Evolutionary conservation across 106 monocot genomes (phyloP).

Genomic region (Dioscorea zingiberensis): DNA sequence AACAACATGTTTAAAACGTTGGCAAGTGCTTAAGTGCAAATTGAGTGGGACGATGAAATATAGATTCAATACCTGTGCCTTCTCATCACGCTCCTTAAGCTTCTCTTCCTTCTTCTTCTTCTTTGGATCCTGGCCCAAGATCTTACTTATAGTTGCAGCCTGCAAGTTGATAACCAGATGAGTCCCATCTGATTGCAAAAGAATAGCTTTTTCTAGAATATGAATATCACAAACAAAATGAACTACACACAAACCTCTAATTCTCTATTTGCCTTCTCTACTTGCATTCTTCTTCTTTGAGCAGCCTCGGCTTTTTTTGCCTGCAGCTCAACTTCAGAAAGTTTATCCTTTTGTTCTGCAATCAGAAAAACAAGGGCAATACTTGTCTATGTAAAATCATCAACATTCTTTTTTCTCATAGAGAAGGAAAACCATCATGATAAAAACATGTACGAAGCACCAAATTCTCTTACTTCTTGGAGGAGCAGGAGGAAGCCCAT

Average conservation of each 20-base stretch:
- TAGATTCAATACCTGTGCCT: constrained; percentile 34
- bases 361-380: not conserved
- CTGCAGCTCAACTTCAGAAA: constrained; percentile 86
- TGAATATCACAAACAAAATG: no score
- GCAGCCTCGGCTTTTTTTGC: constrained; percentile 90
- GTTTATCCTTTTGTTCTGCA: constrained; percentile 84
- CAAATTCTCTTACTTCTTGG: constrained; percentile 56
- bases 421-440: not conserved
- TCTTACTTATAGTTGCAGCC: constrained; percentile 97
- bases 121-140: constrained; percentile 77
- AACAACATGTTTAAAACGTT: not conserved
- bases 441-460: not conserved
- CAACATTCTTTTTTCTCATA: not conserved
- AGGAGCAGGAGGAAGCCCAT: constrained; percentile 68
- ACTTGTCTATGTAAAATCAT: not conserved
- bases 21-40: not conserved
- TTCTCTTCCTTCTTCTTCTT: constrained; percentile 83
- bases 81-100: constrained; percentile 63
- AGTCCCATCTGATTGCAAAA: not conserved
- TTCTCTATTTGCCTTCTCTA: constrained; percentile 81
- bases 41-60: not conserved
- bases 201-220: no score
- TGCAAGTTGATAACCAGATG: constrained; percentile 11
- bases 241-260: constrained; percentile 43
- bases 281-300: constrained; percentile 87